Conservation (phyloP, 164 flowering plant genomes). For the Buxus sempervirens region DNA sequence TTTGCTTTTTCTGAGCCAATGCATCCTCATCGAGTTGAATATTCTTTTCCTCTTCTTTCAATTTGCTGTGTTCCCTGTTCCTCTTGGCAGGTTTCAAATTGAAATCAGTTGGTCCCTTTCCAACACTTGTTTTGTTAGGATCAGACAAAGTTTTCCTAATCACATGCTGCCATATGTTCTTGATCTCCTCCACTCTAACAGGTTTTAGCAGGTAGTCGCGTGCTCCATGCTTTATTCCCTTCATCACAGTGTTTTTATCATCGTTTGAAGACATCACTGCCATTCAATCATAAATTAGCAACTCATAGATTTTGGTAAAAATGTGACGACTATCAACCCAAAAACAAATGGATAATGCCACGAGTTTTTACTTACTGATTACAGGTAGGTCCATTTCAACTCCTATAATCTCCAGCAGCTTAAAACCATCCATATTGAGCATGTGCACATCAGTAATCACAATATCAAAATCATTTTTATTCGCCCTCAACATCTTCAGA, state of each 20-base stretch:
- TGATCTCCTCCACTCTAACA: constrained; percentile 25
- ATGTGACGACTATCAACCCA: background rate
- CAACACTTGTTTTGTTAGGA: constrained; percentile 1
- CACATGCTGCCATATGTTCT: constrained; percentile 49
- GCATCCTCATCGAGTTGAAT: constrained; percentile 8
- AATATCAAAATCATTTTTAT: constrained; percentile 36
- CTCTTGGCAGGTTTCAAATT: background rate
- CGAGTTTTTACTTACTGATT: constrained; percentile 31
- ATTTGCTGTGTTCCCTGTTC: background rate
- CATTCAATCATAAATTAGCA: background rate
- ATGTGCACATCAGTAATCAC: constrained; percentile 41
- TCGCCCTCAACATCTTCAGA: constrained; percentile 30
- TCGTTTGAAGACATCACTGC: constrained; percentile 35
- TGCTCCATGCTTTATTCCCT: constrained; percentile 38
- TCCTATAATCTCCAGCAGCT: constrained; percentile 33
- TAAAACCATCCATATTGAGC: too few relatives aligned
- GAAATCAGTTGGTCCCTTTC: background rate
- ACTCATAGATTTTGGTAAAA: background rate
- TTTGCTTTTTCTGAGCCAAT: constrained; percentile 18
- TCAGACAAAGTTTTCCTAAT: constrained; percentile 21
- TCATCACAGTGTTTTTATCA: constrained; percentile 26
- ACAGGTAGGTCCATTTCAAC: constrained; percentile 53
- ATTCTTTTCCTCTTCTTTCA: constrained; percentile 10
- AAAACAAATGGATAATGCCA: background rate
- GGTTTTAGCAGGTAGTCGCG: constrained; percentile 40